phyloP scores from a whole-genome alignment of 2,329 filamentous ascomycete species.

The Bipolaris sorokiniana region DNA sequence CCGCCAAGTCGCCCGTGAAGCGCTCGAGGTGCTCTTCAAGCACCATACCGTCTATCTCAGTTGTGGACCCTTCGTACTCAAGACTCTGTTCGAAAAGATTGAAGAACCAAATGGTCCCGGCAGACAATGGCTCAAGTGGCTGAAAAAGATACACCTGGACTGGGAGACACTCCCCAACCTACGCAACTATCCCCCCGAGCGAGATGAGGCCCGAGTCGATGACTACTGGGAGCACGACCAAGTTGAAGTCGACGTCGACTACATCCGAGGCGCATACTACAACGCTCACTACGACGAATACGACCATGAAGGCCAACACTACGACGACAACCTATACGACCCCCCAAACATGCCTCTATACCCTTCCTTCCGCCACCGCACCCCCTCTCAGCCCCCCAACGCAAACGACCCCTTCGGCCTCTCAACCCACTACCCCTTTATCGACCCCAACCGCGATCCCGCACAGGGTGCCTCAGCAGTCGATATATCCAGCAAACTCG shows the following conservation, averaged over 20 bases:
- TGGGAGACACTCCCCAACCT: constrained; percentile 48
- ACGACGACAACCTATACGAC: constrained; percentile 46
- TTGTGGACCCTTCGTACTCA: constrained; percentile 46
- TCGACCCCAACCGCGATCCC: constrained; percentile 27
- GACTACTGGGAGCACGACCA: constrained; percentile 37
- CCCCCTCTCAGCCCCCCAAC: constrained; percentile 9
- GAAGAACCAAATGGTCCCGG: constrained; percentile 32
- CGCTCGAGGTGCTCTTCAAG: constrained; percentile 45
- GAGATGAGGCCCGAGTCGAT: constrained; percentile 28
- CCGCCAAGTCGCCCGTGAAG: constrained; percentile 43
- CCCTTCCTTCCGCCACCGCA: constrained; percentile 29
- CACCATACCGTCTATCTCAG: constrained; percentile 43
- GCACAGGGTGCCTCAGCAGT: constrained; percentile 22
- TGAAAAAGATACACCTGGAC: constrained; percentile 42
- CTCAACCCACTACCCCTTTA: constrained; percentile 41
- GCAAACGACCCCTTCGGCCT: constrained; percentile 40
- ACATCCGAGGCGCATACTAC: constrained; percentile 34
- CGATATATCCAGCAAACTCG: constrained; percentile 38
- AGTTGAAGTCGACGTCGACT: constrained; percentile 38
- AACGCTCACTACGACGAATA: constrained; percentile 42
- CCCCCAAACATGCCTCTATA: constrained; percentile 35
- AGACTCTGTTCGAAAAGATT: constrained; percentile 35
- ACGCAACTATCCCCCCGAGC: constrained; percentile 39
- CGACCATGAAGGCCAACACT: constrained; percentile 42
- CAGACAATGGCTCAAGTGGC: constrained; percentile 39